These are phyloP conservation scores for Cercospora nicotianae DNA, from an alignment of 2,329 filamentous ascomycete species.

Conservation along the genomic window DNA sequence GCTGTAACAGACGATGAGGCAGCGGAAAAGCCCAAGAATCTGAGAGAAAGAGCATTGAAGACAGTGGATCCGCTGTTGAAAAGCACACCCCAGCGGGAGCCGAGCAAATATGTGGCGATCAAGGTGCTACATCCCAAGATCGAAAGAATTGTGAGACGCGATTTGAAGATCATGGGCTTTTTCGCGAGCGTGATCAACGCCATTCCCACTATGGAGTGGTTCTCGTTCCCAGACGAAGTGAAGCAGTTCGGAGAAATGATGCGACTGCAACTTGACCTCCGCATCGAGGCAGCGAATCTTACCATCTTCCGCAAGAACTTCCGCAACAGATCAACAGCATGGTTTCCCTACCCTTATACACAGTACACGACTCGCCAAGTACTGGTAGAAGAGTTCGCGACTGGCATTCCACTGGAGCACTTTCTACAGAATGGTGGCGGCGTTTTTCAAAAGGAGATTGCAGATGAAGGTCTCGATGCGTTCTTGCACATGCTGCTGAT, in stretches of 20 bases:
- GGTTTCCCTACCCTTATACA: slow-evolving; percentile 92
- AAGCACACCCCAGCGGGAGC: slow-evolving; percentile 78
- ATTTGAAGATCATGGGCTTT: slow-evolving; percentile 89
- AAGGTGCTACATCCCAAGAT: slow-evolving; percentile 94
- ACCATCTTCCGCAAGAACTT: slow-evolving; percentile 88
- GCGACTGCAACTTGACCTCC: slow-evolving; percentile 90
- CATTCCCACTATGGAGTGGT: slow-evolving; percentile 94
- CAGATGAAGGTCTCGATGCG: slow-evolving; percentile 89
- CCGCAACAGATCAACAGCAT: slow-evolving; percentile 83
- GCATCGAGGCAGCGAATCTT: slow-evolving; percentile 91
- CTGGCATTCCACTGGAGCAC: slow-evolving; percentile 85
- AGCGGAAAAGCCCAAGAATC: slow-evolving; percentile 53
- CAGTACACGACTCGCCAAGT: slow-evolving; percentile 92
- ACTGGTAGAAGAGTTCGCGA: slow-evolving; percentile 91
- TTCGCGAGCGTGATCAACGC: slow-evolving; percentile 82
- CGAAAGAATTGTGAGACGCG: slow-evolving; percentile 84
- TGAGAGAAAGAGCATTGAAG: slow-evolving; percentile 70
- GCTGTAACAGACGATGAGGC: slow-evolving; percentile 63
- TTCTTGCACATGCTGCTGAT: slow-evolving; percentile 96
- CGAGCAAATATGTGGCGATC: slow-evolving; percentile 89
- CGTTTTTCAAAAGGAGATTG: slow-evolving; percentile 89
- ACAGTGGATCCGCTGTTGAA: slow-evolving; percentile 87
- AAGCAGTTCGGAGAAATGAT: slow-evolving; percentile 97
- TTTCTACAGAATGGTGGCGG: slow-evolving; percentile 92
- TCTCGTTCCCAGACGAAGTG: slow-evolving; percentile 93